Base-by-base conservation (phyloP, 1,139 yeast genomes). In the Arxiozyma bovina region DNA sequence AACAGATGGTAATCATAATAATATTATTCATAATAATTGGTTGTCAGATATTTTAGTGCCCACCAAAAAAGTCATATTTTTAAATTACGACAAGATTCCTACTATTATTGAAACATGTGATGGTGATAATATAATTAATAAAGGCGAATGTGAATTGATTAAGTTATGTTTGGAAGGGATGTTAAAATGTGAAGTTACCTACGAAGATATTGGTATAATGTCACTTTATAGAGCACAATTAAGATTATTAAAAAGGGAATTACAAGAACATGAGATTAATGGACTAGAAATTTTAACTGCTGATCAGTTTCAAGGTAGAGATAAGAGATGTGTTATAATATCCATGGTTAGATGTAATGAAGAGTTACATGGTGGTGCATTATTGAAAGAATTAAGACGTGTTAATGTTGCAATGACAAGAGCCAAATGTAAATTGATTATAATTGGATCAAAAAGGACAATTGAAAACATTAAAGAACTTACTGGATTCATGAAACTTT, bases 221-320 rank as follows among this genome's bases (percentile, higher is more conserved):
- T 84, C 98, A 0, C 81, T 89, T 53, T 91, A 94, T 68, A 75
- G 96, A 48, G 87, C 93, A 0, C 99, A 93, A 66, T 71, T 93
- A 48, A 70, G 80, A 42, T 69, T 82, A 12, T 72, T 89, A 51
- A 74, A 75, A 48, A 73, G 78, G 17, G 68, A 72, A 34, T 72
- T 86, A 45, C 17, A n/a, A 5, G 58, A 68, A 0, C 65, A 67
- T 1, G 68, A 73, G 20, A 67, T 67, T 43, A 66, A 70, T 3
- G 78, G 75, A 0, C 72, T 93, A 44, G 98, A 93, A 62, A 77
- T 88, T 27, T 73, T 93, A 57, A 94, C 99, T 0, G 98, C 97
- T 0, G 99, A 94, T 69, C 93, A 88, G 60, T 93, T 87, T 61
- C 99, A 94, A 70, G 99, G 99, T 0, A 77, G 97, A 54, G 99